These are phyloP conservation scores for Aspergillus japonicus DNA, from an alignment of 2,329 filamentous ascomycete species.

Conservation along the genomic window DNA sequence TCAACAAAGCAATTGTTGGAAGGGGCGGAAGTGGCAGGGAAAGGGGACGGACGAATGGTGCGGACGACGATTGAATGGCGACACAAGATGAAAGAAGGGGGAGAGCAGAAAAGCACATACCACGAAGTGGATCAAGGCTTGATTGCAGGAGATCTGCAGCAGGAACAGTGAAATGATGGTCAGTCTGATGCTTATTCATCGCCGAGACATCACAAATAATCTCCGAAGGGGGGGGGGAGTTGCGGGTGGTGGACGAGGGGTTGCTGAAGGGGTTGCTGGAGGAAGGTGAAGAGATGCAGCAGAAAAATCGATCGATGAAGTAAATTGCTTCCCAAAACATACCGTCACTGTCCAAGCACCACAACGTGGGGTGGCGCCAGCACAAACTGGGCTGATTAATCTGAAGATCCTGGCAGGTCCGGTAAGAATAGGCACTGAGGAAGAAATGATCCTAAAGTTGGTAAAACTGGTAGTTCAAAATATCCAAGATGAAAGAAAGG, in stretches of 20 bases:
- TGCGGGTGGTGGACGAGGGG: slow-evolving; percentile 13
- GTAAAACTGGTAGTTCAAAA: too few species aligned
- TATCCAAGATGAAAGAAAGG: too few species aligned
- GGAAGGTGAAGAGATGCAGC: slow-evolving; percentile 6
- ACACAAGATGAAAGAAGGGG: neutral
- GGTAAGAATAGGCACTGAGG: neutral
- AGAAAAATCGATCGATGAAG: neutral
- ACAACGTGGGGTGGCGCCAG: neutral
- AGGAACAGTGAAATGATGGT: slow-evolving; percentile 14
- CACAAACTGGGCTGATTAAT: neutral
- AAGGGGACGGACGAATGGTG: neutral
- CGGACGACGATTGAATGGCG: neutral
- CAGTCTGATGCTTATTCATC: slow-evolving; percentile 22
- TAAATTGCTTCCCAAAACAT: neutral
- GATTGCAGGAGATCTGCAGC: slow-evolving; percentile 29
- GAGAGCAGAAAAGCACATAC: slow-evolving; percentile 23
- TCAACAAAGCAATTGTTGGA: neutral
- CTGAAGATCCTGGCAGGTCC: neutral
- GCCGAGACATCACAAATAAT: slow-evolving; percentile 22
- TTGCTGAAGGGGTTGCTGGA: neutral
- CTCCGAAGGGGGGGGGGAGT: slow-evolving; percentile 1
- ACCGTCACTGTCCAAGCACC: neutral
- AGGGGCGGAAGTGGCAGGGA: neutral
- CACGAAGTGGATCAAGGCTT: slow-evolving; percentile 24
- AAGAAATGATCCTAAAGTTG: too few species aligned